Conservation (phyloP, 2,329 filamentous ascomycete genomes). For the Paecilomyces fulvus region DNA sequence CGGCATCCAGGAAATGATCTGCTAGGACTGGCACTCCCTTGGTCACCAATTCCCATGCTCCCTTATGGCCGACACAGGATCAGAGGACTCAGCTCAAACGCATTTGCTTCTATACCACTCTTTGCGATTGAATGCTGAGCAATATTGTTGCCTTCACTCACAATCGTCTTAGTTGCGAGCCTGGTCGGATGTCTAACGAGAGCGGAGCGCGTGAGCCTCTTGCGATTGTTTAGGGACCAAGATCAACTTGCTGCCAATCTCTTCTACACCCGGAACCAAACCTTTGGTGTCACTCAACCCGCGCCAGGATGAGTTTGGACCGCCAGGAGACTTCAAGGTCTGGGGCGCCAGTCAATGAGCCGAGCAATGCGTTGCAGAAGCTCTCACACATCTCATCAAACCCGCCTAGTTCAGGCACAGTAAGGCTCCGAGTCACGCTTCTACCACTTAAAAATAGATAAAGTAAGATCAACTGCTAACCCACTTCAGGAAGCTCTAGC, state of each 20-base stretch:
- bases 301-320: constrained; percentile 25
- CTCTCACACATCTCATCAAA: constrained; percentile 14
- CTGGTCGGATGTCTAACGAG: not conserved
- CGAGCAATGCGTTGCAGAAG: constrained; percentile 11
- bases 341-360: constrained; percentile 11
- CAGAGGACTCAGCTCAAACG: not conserved
- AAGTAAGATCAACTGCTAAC: constrained; percentile 1
- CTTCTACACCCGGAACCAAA: not conserved
- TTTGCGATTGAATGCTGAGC: not conserved
- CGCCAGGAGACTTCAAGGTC: constrained; percentile 16
- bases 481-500: constrained; percentile 12
- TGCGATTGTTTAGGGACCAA: not conserved
- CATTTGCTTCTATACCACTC: not conserved
- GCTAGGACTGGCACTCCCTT: not conserved
- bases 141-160: not conserved
- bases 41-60: not conserved
- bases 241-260: not conserved
- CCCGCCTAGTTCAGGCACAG: constrained; percentile 13
- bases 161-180: not conserved
- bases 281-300: not conserved
- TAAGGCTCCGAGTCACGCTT: constrained; percentile 6
- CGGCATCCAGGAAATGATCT: not conserved
- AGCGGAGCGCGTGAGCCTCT: not conserved
- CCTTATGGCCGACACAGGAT: not conserved
- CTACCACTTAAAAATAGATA: not conserved